phyloP scores from a whole-genome alignment of 2,329 filamentous ascomycete species.

The Sclerotinia subarctica region DNA sequence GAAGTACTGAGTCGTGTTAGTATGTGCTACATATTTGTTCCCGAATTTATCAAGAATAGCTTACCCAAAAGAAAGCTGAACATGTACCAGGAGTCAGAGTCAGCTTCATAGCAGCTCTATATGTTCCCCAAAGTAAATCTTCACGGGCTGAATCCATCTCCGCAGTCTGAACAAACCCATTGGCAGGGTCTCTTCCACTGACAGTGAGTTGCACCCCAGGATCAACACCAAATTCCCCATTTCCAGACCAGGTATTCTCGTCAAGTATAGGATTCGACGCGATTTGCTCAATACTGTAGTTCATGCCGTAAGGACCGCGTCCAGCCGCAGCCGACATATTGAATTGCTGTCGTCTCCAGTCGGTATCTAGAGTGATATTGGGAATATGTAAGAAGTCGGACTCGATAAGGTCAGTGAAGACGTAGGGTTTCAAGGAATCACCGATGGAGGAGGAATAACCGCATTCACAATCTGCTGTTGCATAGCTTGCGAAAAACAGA shows the following conservation, averaged over 20 bases:
- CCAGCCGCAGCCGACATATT: slow-evolving; percentile 57
- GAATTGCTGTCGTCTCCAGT: slow-evolving; percentile 68
- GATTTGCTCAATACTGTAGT: slow-evolving; percentile 57
- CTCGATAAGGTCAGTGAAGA: slow-evolving; percentile 69
- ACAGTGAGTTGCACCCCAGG: slow-evolving; percentile 59
- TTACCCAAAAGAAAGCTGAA: slow-evolving; percentile 75
- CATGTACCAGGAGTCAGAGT: slow-evolving; percentile 54
- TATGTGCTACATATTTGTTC: background rate
- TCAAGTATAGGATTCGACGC: slow-evolving; percentile 49
- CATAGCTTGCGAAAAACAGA: slow-evolving; percentile 3
- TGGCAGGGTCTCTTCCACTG: slow-evolving; percentile 40
- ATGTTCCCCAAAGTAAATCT: slow-evolving; percentile 69
- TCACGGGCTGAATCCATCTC: slow-evolving; percentile 60
- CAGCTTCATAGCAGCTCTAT: slow-evolving; percentile 61
- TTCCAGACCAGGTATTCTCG: slow-evolving; percentile 44
- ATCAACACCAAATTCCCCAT: slow-evolving; percentile 45
- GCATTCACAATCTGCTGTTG: slow-evolving; percentile 58
- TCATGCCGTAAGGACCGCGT: slow-evolving; percentile 62
- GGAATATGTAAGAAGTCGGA: slow-evolving; percentile 64
- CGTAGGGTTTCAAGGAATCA: slow-evolving; percentile 39
- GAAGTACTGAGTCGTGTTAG: slow-evolving; percentile 54
- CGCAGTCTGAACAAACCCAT: slow-evolving; percentile 56
- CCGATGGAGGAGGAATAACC: slow-evolving; percentile 60
- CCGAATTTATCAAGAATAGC: slow-evolving; percentile 22
- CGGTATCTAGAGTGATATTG: slow-evolving; percentile 48